Evolutionary conservation across 2,329 filamentous ascomycete species (phyloP), one percentile per base, ranked within the genome.

Genomic region (Fonsecaea erecta): DNA sequence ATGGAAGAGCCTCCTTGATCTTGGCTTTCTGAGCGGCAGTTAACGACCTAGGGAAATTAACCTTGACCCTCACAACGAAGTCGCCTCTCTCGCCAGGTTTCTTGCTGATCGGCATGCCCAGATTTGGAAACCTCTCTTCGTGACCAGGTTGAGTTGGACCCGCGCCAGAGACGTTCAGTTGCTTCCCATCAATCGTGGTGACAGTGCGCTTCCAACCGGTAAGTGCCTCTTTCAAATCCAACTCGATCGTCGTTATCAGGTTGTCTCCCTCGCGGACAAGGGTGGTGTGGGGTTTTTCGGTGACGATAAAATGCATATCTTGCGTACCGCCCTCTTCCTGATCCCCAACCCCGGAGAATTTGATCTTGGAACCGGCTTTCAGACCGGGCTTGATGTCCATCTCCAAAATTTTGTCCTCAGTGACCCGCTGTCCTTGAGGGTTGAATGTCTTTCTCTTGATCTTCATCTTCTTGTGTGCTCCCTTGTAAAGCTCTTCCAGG

Each of bases 331-430:
- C 95, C 75, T 98, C 95, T 67, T 97, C 93, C 77, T 98, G 93
- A 78, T 99, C 95, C 11, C 95, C 95, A n/a, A 99, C 93, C 48
- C 94, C 93, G 75, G 91, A 91, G 76, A 97, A 99, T 80, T 97
- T 97, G 79, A 99, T 97, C 84, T 98, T 99, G 74, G 92, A 96
- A 32, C 95, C 95, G 73, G 96, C 93, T 81, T 98, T 97, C 78
- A 98, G 81, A 65, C 95, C 95, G 5, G 92, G 89, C 81, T 97
- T 98, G 80, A 99, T 97, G 53, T 93, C 92, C 59, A 98, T 94
- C 75, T 96, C 93, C 32, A 99, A 82, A 18, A 97, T 92, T 74
- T 93, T 91, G 73, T 99, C 95, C 66, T 93, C 91, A 2, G 89
- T 90, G 51, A 87, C 91, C 72, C 93, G 88, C 82, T 96, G 97